Evolutionary conservation across 2,329 filamentous ascomycete genomes (phyloP).

Genomic region (Diaporthe longicolla): DNA sequence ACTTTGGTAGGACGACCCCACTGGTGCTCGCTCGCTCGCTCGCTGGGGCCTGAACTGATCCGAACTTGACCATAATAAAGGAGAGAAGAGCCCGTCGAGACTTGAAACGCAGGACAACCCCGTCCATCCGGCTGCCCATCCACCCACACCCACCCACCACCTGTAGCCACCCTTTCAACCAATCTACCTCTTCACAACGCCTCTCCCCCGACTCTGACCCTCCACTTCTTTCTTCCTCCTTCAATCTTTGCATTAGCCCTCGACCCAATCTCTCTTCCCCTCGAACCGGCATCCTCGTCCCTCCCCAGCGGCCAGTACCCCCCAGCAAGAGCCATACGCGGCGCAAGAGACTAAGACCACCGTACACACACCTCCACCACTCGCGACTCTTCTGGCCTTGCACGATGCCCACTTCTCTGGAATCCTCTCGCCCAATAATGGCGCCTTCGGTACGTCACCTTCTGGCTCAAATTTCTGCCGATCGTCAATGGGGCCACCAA

Average conservation of each 20-base stretch:
- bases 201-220: neutral
- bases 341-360: slow-evolving; percentile 14
- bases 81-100: slow-evolving; percentile 21
- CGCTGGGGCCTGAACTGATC: slow-evolving; percentile 26
- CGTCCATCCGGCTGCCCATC: slow-evolving; percentile 10
- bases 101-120: slow-evolving; percentile 32
- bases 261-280: neutral
- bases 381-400: slow-evolving; percentile 27
- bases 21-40: neutral
- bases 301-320: slow-evolving; percentile 6
- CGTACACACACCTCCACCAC: neutral
- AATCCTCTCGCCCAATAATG: slow-evolving; percentile 74
- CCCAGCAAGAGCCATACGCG: neutral
- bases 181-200: slow-evolving; percentile 7
- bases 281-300: slow-evolving; percentile 13
- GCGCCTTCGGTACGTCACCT: slow-evolving; percentile 69
- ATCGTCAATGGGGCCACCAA: slow-evolving; percentile 32
- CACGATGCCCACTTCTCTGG: slow-evolving; percentile 70
- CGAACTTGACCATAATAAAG: slow-evolving; percentile 19
- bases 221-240: slow-evolving; percentile 33
- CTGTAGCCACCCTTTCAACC: neutral
- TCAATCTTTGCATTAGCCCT: slow-evolving; percentile 33
- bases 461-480: slow-evolving; percentile 37
- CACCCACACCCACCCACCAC: slow-evolving; percentile 16
- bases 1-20: neutral